Evolutionary conservation across 108 stramenopile species (phyloP), one percentile per base, ranked within the genome.

Genomic region (Skeletonema menzelii): DNA sequence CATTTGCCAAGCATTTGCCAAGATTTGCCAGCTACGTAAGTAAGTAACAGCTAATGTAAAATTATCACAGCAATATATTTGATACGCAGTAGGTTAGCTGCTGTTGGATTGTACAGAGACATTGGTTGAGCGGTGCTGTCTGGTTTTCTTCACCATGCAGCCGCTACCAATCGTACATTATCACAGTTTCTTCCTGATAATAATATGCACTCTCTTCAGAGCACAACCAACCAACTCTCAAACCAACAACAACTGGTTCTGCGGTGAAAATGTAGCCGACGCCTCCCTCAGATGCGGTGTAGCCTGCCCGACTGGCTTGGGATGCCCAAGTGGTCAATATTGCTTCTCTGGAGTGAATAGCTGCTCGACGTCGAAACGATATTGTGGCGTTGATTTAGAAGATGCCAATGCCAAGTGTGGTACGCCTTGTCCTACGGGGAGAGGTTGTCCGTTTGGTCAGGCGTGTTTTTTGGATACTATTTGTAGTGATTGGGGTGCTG

Each of bases 251-350:
- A 46, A 67, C 42, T 67, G 46, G 46, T 67, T 44, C 46, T 67
- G 67, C 67, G 67, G 67, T 12, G 15, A 28, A 20, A 31, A 55
- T 19, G 20, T 8, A 27, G 13, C 26, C 4, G 67, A 67, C 15
- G 67, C 67, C 7, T 64, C 42, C 6, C 27, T 46, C 26, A 7
- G 10, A 11, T 67, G 67, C 31, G n/a, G 28, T 1, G n/a, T 31
- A 6, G 47, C 72, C 55, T 73, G 72, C 37, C 72, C 72, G 0
- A 27, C 53, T 32, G 72, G 72, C 12, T 7, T 1, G 2, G 63
- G 56, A 28, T 73, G 72, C 30, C 63, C 72, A 8, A 1, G 2
- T 27, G 72, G 53, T 20, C 32, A 56, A 55, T 8, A 5, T 19
- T 73, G 72, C 56, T 73, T 73, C 19, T 34, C 63, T n/a, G 71